These are phyloP conservation scores for Ophiostoma montium DNA, from an alignment of 2,329 filamentous ascomycete species.

Conservation along the genomic window DNA sequence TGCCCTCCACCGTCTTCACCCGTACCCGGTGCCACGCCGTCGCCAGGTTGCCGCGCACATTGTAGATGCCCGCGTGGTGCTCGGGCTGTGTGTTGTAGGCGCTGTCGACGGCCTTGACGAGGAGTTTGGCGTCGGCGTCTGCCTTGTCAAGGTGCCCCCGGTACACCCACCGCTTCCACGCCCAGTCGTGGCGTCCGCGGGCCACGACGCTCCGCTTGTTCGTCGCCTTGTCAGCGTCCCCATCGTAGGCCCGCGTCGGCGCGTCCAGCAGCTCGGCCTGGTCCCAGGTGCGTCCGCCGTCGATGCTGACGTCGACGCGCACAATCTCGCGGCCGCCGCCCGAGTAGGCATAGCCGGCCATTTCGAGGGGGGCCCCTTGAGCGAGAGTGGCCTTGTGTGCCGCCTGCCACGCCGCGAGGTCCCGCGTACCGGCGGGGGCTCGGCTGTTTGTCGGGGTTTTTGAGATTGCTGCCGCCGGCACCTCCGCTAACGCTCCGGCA, in stretches of 20 bases:
- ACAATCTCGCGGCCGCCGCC: conserved; percentile 52
- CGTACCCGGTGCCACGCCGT: conserved; percentile 52
- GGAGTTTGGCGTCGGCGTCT: conserved; percentile 29
- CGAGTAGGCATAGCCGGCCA: conserved; percentile 53
- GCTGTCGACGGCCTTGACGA: conserved; percentile 54
- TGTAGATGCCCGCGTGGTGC: conserved; percentile 44
- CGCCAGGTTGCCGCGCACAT: conserved; percentile 48
- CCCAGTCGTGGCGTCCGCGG: conserved; percentile 32
- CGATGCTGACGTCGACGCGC: conserved; percentile 52
- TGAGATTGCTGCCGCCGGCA: too few relatives aligned
- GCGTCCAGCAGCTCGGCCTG: conserved; percentile 46
- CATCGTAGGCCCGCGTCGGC: conserved; percentile 2
- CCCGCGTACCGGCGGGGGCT: conserved; percentile 10
- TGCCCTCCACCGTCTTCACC: conserved; percentile 14
- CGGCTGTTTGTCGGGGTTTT: too few relatives aligned
- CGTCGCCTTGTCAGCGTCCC: not conserved
- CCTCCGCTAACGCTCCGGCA: not conserved
- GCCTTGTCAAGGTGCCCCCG: conserved; percentile 24
- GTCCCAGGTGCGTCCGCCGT: conserved; percentile 49
- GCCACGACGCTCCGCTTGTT: conserved; percentile 9
- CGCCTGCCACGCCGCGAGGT: conserved; percentile 11
- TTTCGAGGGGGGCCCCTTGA: conserved; percentile 21
- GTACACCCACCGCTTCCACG: conserved; percentile 51
- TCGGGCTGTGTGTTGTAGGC: conserved; percentile 54
- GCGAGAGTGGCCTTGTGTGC: not conserved